Conservation (phyloP, 2,329 filamentous ascomycete genomes). For the Cladosporium colombiae region DNA sequence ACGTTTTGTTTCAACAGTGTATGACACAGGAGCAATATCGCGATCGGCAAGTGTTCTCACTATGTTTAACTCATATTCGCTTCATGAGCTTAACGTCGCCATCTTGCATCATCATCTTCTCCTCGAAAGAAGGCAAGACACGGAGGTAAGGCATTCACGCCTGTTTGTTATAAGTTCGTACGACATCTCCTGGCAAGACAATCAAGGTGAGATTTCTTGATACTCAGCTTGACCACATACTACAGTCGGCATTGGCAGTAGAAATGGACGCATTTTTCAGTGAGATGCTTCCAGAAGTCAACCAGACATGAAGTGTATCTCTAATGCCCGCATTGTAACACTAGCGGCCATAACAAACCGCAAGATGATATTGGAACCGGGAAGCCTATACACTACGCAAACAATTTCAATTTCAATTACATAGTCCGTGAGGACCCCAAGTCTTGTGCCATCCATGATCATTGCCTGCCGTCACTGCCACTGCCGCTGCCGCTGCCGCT, state of each 20-base stretch:
- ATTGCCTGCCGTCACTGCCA: background rate
- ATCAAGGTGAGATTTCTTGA: background rate
- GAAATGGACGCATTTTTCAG: background rate
- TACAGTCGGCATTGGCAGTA: background rate
- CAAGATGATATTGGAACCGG: background rate
- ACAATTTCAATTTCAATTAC: background rate
- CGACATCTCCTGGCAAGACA: background rate
- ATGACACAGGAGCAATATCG: no score
- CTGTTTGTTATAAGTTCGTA: background rate
- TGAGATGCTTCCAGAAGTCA: background rate
- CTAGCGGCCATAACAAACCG: rapidly evolving
- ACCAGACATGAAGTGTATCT: background rate
- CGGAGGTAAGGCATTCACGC: background rate
- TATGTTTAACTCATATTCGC: no score
- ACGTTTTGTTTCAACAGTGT: background rate
- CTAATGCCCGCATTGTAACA: background rate
- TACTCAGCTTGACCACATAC: background rate
- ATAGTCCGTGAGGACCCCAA: conserved; percentile 7
- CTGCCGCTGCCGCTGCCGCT: background rate
- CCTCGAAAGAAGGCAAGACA: no score
- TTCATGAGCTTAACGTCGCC: no score
- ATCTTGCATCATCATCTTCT: no score
- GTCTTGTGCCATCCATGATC: background rate
- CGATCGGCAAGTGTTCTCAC: no score
- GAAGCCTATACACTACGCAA: background rate